Base-by-base conservation (phyloP, 2,329 filamentous ascomycete genomes). In the Stachybotrys chartarum region DNA sequence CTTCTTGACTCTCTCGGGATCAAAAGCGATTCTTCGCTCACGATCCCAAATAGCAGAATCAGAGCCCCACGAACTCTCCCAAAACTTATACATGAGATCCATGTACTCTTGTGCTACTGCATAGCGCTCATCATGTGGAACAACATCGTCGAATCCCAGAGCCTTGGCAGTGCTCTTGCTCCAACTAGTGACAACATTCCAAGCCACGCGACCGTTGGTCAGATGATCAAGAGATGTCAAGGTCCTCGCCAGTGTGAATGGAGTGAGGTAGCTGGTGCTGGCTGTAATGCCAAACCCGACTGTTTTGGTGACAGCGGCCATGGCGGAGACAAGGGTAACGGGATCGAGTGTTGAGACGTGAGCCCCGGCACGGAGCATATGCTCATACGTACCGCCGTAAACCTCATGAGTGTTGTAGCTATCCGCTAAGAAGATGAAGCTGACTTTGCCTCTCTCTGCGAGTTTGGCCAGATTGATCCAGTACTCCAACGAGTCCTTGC, bases 201-300 rank as follows among this genome's bases (percentile, higher is more conserved):
- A 72, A 11, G 65, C 70, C 2, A 72, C 66, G 51, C 84, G 74
- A n/a, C 85, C 84, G 51, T 81, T 80, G 1, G 83, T 83, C 10
- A 88, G 69, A 64, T 88, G 86, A 62, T 89, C 86, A 0, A 88
- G 73, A 0, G 85, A 88, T 5, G 80, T 84, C 11, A 88, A 69
- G n/a, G 84, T 71, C 18, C 85, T 70, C 0, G 86, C 85, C 14
- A 88, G 72, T 59, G 86, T 81, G 62, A 87, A 88, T 0, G 86
- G 85, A 63, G 84, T 79, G 65, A 88, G 85, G 58, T 88, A 89
- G 0, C 83, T 87, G 0, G 85, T 87, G 1, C 81, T 80, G 0
- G 84, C 78, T 0, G 86, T 88, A 1, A 88, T 82, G 1, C 85
- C 85, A 57, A 89, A 88, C 0, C 80, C 82, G n/a, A 90, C 78